Conservation (phyloP, 2,329 filamentous ascomycete genomes). For the Diplodia scrobiculata region DNA sequence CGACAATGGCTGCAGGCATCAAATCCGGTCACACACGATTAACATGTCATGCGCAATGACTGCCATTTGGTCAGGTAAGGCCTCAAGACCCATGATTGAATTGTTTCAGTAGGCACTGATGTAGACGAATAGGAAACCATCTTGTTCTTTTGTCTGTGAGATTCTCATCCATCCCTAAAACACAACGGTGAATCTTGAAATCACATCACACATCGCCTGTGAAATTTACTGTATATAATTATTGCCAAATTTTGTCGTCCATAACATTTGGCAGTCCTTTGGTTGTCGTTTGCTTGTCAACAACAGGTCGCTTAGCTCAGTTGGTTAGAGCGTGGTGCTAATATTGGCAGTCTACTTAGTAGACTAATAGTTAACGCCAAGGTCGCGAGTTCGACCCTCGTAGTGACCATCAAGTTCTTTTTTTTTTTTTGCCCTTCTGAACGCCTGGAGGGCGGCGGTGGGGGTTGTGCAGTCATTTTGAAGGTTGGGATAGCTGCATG, state of each 20-base stretch:
- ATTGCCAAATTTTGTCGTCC: too few species aligned
- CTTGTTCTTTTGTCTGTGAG: too few species aligned
- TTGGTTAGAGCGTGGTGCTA: slow-evolving; percentile 29
- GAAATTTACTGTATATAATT: too few species aligned
- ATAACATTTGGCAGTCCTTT: neutral
- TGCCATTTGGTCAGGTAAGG: too few species aligned
- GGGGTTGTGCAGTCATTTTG: neutral
- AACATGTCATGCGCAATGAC: too few species aligned
- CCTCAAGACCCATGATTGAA: too few species aligned
- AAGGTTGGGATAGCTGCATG: neutral
- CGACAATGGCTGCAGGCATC: neutral
- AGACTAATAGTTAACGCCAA: slow-evolving; percentile 11
- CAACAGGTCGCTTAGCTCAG: slow-evolving; percentile 29
- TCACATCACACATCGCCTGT: too few species aligned
- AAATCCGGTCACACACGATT: neutral
- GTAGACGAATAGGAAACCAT: too few species aligned
- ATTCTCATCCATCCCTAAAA: too few species aligned
- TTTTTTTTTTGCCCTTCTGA: neutral
- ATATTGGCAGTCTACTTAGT: neutral
- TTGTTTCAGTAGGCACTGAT: too few species aligned
- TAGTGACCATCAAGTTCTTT: slow-evolving; percentile 20
- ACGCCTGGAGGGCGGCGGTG: neutral
- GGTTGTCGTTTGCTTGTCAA: neutral
- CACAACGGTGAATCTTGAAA: too few species aligned
- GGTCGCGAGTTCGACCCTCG: slow-evolving; percentile 28